These are phyloP conservation scores for Gypsophila paniculata DNA, from an alignment of 179 eudicot species.

Conservation along the genomic window DNA sequence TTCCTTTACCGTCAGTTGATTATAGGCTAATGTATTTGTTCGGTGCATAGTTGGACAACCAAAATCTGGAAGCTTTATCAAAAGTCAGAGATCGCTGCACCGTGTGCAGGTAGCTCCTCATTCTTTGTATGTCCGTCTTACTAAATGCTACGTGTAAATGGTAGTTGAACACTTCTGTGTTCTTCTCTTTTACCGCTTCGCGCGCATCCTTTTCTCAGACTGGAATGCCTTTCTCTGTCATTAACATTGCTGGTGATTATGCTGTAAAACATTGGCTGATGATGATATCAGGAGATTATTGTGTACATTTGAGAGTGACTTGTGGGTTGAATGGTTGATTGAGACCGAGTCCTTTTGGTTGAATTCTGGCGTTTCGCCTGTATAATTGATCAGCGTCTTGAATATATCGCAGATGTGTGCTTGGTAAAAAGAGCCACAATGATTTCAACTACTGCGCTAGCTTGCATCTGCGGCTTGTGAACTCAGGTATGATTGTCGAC, in stretches of 20 bases:
- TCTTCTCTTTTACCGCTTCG: background rate
- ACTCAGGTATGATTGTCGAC: background rate
- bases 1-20: too few relatives aligned
- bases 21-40: background rate
- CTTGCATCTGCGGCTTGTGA: background rate
- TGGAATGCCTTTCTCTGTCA: background rate
- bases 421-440: too few relatives aligned
- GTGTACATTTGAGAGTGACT: slow-evolving; percentile 6
- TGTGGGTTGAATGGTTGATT: slow-evolving; percentile 4
- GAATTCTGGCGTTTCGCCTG: background rate
- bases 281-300: background rate
- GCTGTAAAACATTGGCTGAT: background rate
- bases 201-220: background rate
- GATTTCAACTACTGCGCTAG: too few relatives aligned
- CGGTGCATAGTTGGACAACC: slow-evolving; percentile 58
- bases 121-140: background rate
- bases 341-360: background rate
- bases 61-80: slow-evolving; percentile 52
- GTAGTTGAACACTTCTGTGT: background rate
- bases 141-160: background rate
- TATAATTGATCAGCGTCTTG: too few relatives aligned
- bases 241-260: background rate
- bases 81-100: slow-evolving; percentile 67
- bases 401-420: background rate
- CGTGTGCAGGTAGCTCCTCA: slow-evolving; percentile 57